Evolutionary conservation across 768 basidiomycete genomes (phyloP), one percentile per base, ranked within the genome.

Genomic region (Lactarius indigo): DNA sequence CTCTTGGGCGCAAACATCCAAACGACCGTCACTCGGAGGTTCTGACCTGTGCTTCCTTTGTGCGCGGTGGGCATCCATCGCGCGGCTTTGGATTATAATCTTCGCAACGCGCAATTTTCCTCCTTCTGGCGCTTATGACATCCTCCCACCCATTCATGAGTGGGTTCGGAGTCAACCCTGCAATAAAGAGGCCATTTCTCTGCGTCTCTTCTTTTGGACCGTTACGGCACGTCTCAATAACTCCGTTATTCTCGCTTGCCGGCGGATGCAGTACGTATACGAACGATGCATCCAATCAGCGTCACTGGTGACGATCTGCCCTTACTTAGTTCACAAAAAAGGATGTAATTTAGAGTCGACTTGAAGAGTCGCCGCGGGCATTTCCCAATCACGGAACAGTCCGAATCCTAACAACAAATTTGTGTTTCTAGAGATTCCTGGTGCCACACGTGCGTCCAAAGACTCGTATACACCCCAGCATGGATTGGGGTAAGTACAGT

Each of bases 271-370:
- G 47, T 52, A 52, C 50, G 50, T 52, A 26, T 15, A 26, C 23
- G 5, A 47, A 26, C 50, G 15, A 26, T 52, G 13, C 50, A 52
- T 52, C 15, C 23, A 23, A 54, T 20, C 61, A 39, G 31, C 8
- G 17, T n/a, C 31, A 20, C 37, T 23, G 15, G 15, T 23, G 61
- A 52, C 2, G 50, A 56, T 63, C 61, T 30, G 61, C 37, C 18
- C 37, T 50, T 57, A 33, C 41, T 23, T 10, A 12, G n/a, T 5
- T 23, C 28, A 23, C 58, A 54, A n/a, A 65, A 65, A 61, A 55
- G 59, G 64, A 33, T 56, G 42, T 10, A 54, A 35, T 61, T 65
- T 61, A 65, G 59, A 64, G 64, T 56, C 41, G 30, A 52, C 58
- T 28, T 15, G 31, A 55, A 56, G 23, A 57, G 30, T 55, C 39